Evolutionary conservation across 495 filamentous ascomycete genomes (phyloP).

Genomic region (Parathielavia appendiculata): DNA sequence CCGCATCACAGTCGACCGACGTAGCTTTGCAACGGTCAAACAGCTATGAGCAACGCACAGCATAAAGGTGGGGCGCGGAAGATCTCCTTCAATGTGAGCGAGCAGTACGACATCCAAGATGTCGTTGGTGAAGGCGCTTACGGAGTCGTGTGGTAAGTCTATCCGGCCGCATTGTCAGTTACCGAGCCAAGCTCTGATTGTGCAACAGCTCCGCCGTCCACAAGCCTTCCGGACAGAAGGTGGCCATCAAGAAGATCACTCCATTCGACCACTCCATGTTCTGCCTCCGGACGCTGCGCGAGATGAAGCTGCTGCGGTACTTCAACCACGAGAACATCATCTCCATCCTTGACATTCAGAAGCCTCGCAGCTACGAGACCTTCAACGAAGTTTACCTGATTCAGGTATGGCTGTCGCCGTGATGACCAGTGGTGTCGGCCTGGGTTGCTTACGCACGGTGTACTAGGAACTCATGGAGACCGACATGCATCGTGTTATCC

Average conservation of each 20-base stretch:
- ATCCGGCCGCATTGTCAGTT: not conserved
- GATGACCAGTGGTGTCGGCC: not conserved
- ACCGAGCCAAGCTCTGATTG: constrained; percentile 1
- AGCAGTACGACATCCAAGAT: constrained; percentile 99
- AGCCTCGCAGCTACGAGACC: constrained; percentile 88
- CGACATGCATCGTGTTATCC: constrained; percentile 99
- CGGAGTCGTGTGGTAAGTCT: constrained; percentile 90
- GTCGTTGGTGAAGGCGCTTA: constrained; percentile 99
- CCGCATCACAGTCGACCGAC: not conserved
- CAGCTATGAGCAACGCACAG: constrained; percentile 32
- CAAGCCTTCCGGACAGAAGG: constrained; percentile 97
- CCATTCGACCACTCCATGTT: constrained; percentile 99
- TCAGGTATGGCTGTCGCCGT: constrained; percentile 56
- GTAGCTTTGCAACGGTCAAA: not conserved
- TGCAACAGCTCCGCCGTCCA: constrained; percentile 81
- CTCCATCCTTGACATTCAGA: constrained; percentile 97
- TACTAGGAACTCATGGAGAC: constrained; percentile 97
- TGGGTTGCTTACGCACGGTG: not conserved
- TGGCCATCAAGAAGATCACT: constrained; percentile 99
- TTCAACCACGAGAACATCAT: constrained; percentile 99
- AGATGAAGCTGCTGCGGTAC: constrained; percentile 98
- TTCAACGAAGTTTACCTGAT: constrained; percentile 99
- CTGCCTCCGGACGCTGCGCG: constrained; percentile 90
- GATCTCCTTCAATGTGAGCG: constrained; percentile 99
- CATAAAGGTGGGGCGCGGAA: constrained; percentile 64